These are phyloP conservation scores for Powellomyces hirtus DNA, from an alignment of 192 early-diverging fungal species.

Conservation along the genomic window DNA sequence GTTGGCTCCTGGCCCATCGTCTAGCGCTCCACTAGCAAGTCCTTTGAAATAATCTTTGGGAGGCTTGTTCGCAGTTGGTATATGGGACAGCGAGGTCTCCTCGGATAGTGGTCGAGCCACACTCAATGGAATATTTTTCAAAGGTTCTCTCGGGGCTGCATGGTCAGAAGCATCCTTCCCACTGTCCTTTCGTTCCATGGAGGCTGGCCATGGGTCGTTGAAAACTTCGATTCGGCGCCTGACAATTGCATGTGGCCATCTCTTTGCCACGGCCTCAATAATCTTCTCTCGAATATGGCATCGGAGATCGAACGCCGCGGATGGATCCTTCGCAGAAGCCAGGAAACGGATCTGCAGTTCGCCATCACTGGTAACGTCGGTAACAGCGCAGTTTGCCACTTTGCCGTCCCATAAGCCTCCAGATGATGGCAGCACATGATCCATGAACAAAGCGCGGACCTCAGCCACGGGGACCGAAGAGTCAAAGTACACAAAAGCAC, in stretches of 20 bases:
- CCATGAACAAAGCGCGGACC: constrained; percentile 18
- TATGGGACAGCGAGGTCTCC: background rate
- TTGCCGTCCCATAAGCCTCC: constrained; percentile 33
- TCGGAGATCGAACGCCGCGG: constrained; percentile 16
- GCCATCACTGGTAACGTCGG: constrained; percentile 23
- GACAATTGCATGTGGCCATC: constrained; percentile 14
- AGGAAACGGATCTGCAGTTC: constrained; percentile 16
- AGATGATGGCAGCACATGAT: constrained; percentile 22
- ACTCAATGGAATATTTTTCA: background rate
- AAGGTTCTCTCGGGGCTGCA: constrained; percentile 1
- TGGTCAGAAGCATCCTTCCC: background rate
- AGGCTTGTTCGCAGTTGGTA: background rate
- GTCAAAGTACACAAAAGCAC: constrained; percentile 18
- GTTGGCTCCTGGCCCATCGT: background rate
- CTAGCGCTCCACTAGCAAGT: constrained; percentile 6
- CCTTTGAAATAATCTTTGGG: constrained; percentile 4
- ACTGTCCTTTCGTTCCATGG: background rate
- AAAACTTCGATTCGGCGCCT: constrained; percentile 3
- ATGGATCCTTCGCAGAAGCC: constrained; percentile 11
- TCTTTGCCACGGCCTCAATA: background rate
- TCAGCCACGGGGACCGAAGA: constrained; percentile 11
- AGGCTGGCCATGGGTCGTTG: background rate
- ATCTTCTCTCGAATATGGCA: constrained; percentile 29
- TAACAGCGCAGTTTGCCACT: constrained; percentile 23
- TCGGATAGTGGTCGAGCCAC: background rate